phyloP scores from a whole-genome alignment of 1,284 basidiomycete genomes.

The Entoloma clypeatum region DNA sequence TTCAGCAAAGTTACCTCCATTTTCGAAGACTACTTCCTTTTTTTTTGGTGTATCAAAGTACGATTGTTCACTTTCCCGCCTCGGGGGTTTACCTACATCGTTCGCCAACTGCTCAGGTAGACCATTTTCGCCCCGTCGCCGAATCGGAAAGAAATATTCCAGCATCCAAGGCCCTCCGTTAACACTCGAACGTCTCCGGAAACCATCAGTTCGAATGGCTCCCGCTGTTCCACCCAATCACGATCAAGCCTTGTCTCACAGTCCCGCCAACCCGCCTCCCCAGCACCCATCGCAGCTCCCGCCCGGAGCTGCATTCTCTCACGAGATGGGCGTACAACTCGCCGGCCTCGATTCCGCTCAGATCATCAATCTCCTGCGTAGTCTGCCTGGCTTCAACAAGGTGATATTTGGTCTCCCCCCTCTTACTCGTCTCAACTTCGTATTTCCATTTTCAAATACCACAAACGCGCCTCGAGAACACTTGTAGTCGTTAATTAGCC shows the following conservation, averaged over 20 bases:
- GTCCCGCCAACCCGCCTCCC: constrained; percentile 19
- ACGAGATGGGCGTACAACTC: constrained; percentile 28
- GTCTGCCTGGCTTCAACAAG: constrained; percentile 45
- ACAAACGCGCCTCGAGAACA: constrained; percentile 8
- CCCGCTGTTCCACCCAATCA: constrained; percentile 27
- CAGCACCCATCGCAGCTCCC: constrained; percentile 25
- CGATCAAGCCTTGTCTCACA: constrained; percentile 32
- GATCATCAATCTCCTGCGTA: constrained; percentile 48
- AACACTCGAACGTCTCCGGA: neutral
- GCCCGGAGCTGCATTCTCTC: constrained; percentile 19
- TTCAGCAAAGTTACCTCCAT: too few relatives aligned
- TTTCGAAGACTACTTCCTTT: too few relatives aligned
- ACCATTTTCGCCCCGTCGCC: too few relatives aligned
- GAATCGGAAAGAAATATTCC: too few relatives aligned
- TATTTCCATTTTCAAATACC: constrained; percentile 7
- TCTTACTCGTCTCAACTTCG: constrained; percentile 5
- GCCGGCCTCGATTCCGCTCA: constrained; percentile 42
- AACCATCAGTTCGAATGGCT: constrained; percentile 22
- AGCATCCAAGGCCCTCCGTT: neutral
- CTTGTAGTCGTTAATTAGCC: constrained; percentile 28
- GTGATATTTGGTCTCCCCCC: constrained; percentile 26
- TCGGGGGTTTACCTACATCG: too few relatives aligned
- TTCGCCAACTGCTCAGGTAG: too few relatives aligned
- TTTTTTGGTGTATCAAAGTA: too few relatives aligned
- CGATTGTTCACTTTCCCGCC: too few relatives aligned